phyloP scores from a whole-genome alignment of 2,329 filamentous ascomycete genomes.

The Waltergamsia citrina region DNA sequence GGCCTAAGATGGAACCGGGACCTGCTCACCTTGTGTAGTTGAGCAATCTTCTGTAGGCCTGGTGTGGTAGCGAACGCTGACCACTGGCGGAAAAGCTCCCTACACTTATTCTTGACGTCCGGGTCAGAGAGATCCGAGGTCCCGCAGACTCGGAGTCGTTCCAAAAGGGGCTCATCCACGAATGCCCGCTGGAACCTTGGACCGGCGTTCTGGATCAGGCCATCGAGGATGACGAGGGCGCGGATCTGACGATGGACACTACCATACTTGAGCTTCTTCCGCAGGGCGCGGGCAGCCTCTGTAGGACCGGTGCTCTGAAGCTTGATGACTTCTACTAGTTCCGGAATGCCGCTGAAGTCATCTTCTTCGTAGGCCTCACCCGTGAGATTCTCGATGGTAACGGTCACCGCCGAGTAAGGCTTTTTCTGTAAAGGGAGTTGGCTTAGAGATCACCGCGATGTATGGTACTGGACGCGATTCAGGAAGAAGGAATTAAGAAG shows the following conservation, averaged over 20 bases:
- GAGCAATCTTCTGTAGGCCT: slow-evolving; percentile 72
- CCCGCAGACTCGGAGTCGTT: slow-evolving; percentile 80
- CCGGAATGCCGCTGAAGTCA: slow-evolving; percentile 83
- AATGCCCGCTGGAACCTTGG: slow-evolving; percentile 79
- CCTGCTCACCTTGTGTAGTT: slow-evolving; percentile 54
- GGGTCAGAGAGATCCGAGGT: slow-evolving; percentile 77
- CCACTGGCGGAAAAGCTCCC: slow-evolving; percentile 81
- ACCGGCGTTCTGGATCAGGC: slow-evolving; percentile 89
- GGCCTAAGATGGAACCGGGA: neutral
- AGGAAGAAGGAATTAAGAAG: neutral
- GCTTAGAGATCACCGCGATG: no score
- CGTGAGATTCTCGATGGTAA: slow-evolving; percentile 83
- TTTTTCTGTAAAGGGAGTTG: slow-evolving; percentile 35
- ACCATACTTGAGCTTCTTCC: slow-evolving; percentile 99
- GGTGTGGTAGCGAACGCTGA: slow-evolving; percentile 67
- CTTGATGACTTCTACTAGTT: slow-evolving; percentile 88
- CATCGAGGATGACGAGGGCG: slow-evolving; percentile 81
- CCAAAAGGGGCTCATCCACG: slow-evolving; percentile 82
- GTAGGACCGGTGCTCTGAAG: slow-evolving; percentile 78
- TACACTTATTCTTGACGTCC: slow-evolving; percentile 81
- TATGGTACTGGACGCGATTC: no score
- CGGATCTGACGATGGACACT: slow-evolving; percentile 87
- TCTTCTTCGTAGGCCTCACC: slow-evolving; percentile 85
- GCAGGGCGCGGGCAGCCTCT: slow-evolving; percentile 83
- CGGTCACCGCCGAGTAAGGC: slow-evolving; percentile 88